Conservation (phyloP, 2,329 filamentous ascomycete genomes). For the Hyphodiscus sp. region DNA sequence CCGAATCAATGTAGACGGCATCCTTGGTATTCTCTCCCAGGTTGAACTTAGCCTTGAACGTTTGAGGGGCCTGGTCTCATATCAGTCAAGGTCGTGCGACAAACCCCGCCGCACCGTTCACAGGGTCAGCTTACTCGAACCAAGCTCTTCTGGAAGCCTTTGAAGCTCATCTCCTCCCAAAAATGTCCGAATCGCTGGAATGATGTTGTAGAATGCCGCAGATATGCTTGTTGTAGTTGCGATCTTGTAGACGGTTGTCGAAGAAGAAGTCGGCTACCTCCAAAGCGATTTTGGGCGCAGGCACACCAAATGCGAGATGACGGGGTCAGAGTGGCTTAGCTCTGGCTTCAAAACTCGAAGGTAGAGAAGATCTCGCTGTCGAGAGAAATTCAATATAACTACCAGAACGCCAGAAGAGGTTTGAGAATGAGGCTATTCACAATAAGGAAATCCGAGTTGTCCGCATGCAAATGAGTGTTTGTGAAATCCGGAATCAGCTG, state of each 20-base stretch:
- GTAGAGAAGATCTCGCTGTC: constrained; percentile 1
- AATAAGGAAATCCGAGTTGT: constrained; percentile 6
- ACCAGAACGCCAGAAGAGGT: not conserved
- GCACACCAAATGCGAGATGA: constrained; percentile 16
- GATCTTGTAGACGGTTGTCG: not conserved
- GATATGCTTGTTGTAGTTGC: not conserved
- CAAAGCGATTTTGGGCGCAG: no score
- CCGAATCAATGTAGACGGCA: constrained; percentile 87
- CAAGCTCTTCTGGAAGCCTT: constrained; percentile 88
- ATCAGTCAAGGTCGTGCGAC: constrained; percentile 16
- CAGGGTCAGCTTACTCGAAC: constrained; percentile 58
- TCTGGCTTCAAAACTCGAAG: constrained; percentile 7
- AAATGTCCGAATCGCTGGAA: constrained; percentile 7
- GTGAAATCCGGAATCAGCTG: not conserved
- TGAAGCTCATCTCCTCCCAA: constrained; percentile 73
- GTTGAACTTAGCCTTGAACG: constrained; percentile 87
- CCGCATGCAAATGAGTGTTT: not conserved
- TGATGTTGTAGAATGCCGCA: not conserved
- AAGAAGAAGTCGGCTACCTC: not conserved
- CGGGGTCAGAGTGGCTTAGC: constrained; percentile 24
- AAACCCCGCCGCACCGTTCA: constrained; percentile 18
- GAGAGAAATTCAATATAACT: not conserved
- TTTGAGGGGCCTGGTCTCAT: constrained; percentile 67
- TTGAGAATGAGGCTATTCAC: constrained; percentile 2
- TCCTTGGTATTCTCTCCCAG: constrained; percentile 95